Percentiles rank a stretch among this genome's conserved stretches.
Conservation (phyloP, 345 rosid genomes). For the Angophora floribunda region DNA sequence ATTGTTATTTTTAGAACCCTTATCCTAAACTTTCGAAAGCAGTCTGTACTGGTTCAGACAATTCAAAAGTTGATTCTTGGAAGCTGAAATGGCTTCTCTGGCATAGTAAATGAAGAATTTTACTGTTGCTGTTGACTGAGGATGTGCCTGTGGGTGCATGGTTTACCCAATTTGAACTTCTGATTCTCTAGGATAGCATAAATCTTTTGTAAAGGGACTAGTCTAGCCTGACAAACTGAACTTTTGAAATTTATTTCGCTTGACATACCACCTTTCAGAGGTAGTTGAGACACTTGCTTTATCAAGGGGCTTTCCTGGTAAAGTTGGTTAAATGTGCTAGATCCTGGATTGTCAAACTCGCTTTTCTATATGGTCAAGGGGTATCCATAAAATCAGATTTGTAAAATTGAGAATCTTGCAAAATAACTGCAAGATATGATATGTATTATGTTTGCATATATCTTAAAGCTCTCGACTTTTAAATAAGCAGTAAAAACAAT, state of each 20-base stretch:
- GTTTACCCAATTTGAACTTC: background rate
- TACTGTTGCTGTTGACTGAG: background rate
- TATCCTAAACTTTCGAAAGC: background rate
- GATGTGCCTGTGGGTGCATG: background rate
- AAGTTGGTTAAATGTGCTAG: background rate
- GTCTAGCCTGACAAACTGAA: background rate
- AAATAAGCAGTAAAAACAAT: background rate
- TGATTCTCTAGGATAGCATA: background rate
- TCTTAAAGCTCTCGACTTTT: background rate
- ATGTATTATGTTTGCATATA: background rate
- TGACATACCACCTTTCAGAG: background rate
- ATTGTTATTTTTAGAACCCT: background rate
- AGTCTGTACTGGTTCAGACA: background rate
- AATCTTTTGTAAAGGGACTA: background rate
- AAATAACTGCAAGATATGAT: background rate
- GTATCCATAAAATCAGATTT: background rate
- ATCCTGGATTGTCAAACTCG: background rate
- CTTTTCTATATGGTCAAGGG: background rate
- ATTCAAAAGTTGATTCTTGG: background rate
- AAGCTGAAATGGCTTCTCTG: background rate
- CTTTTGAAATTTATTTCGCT: background rate
- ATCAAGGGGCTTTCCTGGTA: background rate
- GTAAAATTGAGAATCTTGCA: background rate
- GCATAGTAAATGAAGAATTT: background rate
- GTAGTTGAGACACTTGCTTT: background rate